Percentiles rank a stretch among this genome's conserved stretches.
Conservation (phyloP, 768 basidiomycete species). For the Dendrothele bispora region DNA sequence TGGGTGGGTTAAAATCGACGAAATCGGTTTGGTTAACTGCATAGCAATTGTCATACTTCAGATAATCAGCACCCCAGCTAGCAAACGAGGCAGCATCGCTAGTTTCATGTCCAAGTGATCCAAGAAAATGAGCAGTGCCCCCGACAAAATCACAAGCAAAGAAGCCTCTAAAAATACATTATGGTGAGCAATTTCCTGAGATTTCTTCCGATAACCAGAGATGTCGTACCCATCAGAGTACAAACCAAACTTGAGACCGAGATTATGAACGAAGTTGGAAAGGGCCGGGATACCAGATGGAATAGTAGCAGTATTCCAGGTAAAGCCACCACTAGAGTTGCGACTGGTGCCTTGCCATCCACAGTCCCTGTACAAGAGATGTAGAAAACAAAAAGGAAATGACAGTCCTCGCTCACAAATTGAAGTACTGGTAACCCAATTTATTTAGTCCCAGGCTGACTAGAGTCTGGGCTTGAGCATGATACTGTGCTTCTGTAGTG, state of each 20-base stretch:
- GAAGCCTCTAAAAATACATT: slow-evolving; percentile 29
- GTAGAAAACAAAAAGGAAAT: neutral
- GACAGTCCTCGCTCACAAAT: slow-evolving; percentile 31
- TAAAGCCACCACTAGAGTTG: slow-evolving; percentile 39
- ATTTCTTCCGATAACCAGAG: slow-evolving; percentile 17
- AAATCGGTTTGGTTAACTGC: slow-evolving; percentile 45
- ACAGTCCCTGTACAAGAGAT: slow-evolving; percentile 36
- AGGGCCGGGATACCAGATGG: slow-evolving; percentile 22
- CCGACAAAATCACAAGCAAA: slow-evolving; percentile 47
- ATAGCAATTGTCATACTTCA: slow-evolving; percentile 54
- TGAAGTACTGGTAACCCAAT: slow-evolving; percentile 43
- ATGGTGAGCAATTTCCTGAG: slow-evolving; percentile 22
- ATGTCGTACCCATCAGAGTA: slow-evolving; percentile 47
- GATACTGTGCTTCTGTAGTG: slow-evolving; percentile 42
- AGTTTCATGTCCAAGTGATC: slow-evolving; percentile 45
- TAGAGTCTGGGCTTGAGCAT: slow-evolving; percentile 36
- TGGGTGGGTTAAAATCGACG: slow-evolving; percentile 44
- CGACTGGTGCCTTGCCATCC: slow-evolving; percentile 49
- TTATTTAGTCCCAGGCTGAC: slow-evolving; percentile 34
- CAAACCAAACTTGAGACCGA: slow-evolving; percentile 63
- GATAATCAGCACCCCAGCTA: slow-evolving; percentile 48
- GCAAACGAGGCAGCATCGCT: slow-evolving; percentile 49
- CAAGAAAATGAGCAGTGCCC: slow-evolving; percentile 43
- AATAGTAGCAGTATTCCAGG: slow-evolving; percentile 39
- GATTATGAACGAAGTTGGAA: slow-evolving; percentile 12